These are phyloP conservation scores for Verticillium zaregamsianum DNA, from an alignment of 2,329 filamentous ascomycete species.

Conservation along the genomic window DNA sequence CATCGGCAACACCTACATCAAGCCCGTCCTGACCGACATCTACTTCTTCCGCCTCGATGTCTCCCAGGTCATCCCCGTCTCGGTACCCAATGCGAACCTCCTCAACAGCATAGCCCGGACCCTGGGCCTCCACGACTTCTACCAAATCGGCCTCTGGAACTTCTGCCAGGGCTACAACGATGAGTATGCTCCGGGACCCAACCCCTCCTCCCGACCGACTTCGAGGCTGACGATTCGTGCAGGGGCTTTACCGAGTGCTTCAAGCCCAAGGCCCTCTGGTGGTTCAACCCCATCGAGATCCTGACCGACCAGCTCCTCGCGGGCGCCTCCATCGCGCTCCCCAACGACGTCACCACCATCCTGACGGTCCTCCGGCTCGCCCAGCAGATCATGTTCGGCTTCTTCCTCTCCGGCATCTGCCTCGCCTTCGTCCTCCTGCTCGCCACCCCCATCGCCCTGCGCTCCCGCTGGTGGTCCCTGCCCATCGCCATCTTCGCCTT, in stretches of 20 bases:
- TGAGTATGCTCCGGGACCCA: slow-evolving; percentile 32
- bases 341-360: slow-evolving; percentile 67
- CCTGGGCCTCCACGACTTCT: slow-evolving; percentile 88
- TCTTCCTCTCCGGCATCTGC: slow-evolving; percentile 70
- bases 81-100: slow-evolving; percentile 66
- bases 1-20: slow-evolving; percentile 68
- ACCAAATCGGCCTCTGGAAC: slow-evolving; percentile 87
- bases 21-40: slow-evolving; percentile 59
- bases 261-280: slow-evolving; percentile 65
- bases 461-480: slow-evolving; percentile 57
- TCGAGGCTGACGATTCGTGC: slow-evolving; percentile 36
- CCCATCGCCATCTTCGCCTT: slow-evolving; percentile 66
- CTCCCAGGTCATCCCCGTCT: slow-evolving; percentile 72
- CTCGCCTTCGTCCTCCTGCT: slow-evolving; percentile 72
- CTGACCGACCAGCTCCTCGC: slow-evolving; percentile 74
- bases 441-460: slow-evolving; percentile 51
- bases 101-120: slow-evolving; percentile 86
- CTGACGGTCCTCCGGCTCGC: slow-evolving; percentile 70
- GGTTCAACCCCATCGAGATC: slow-evolving; percentile 87
- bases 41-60: slow-evolving; percentile 86
- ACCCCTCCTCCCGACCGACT: background rate
- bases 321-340: slow-evolving; percentile 79
- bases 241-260: slow-evolving; percentile 76
- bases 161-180: slow-evolving; percentile 83
- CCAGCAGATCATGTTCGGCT: slow-evolving; percentile 83